Conservation (phyloP, 2,329 filamentous ascomycete species). For the Fusarium decemcellulare region DNA sequence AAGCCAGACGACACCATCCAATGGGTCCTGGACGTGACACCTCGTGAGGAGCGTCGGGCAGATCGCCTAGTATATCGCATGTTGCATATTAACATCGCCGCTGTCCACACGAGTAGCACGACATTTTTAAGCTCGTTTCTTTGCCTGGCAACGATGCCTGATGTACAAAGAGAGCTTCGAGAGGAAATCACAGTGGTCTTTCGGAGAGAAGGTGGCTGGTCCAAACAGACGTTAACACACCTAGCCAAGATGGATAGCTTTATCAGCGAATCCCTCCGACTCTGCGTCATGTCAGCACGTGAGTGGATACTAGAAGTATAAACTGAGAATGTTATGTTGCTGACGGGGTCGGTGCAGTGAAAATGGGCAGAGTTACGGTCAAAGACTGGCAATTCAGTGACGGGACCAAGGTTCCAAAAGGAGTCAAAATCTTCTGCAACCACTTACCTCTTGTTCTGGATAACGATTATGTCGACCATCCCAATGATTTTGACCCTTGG, state of each 20-base stretch:
- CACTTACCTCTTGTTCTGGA: not conserved
- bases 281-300: not conserved
- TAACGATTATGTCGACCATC: not conserved
- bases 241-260: not conserved
- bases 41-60: not conserved
- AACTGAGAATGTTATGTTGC: not conserved
- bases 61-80: not conserved
- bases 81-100: not conserved
- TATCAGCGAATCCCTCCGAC: not conserved
- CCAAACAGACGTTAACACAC: not conserved
- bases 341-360: not conserved
- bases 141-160: not conserved
- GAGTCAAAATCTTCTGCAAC: not conserved
- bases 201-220: not conserved
- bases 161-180: not conserved
- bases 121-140: not conserved
- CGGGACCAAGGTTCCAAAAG: not conserved
- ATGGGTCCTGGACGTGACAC: not conserved
- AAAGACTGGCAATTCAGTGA: not conserved
- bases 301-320: not conserved
- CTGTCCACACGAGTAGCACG: not conserved
- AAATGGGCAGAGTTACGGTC: not conserved
- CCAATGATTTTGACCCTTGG: slow-evolving; percentile 8
- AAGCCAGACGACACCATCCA: not conserved
- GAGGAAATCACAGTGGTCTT: not conserved